These are phyloP conservation scores for Pelargonium cotyledonis DNA, from an alignment of 441 rosid species.

Conservation along the genomic window DNA sequence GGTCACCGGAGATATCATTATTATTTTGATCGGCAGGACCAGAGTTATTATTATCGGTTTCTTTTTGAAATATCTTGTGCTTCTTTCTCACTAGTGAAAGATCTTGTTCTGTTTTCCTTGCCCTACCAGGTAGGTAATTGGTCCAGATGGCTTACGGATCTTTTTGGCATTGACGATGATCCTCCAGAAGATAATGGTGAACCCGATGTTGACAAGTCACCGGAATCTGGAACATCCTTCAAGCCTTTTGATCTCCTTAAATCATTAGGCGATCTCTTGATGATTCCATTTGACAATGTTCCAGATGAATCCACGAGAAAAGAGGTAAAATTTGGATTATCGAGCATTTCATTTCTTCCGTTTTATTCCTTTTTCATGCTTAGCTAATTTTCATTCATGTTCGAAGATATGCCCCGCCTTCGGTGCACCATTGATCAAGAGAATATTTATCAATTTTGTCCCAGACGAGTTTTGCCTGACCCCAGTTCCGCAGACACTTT, in stretches of 20 bases:
- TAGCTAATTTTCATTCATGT: constrained; percentile 12
- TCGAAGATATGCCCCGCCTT: constrained; percentile 87
- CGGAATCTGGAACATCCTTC: constrained; percentile 36
- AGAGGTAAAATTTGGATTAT: constrained; percentile 49
- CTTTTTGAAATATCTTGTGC: not conserved
- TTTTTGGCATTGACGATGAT: constrained; percentile 62
- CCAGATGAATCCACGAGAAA: constrained; percentile 54
- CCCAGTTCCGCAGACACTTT: constrained; percentile 63
- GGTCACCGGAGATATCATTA: too few relatives aligned
- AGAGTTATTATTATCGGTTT: not conserved
- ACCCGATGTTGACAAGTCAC: constrained; percentile 18
- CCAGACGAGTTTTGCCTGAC: constrained; percentile 94
- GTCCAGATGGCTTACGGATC: constrained; percentile 91
- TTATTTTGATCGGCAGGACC: too few relatives aligned
- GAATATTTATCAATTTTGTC: constrained; percentile 57
- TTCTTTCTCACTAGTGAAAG: not conserved
- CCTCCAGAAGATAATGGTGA: constrained; percentile 32
- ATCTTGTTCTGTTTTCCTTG: not conserved
- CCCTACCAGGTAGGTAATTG: constrained; percentile 83
- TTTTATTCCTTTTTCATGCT: constrained; percentile 5
- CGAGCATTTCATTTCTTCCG: not conserved
- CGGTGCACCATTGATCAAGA: constrained; percentile 69
- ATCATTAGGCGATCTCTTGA: constrained; percentile 91
- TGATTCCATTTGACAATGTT: constrained; percentile 97
- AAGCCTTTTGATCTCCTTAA: constrained; percentile 80